Evolutionary conservation across 2,329 filamentous ascomycete species (phyloP).

Genomic region (Coleophoma cylindrospora): DNA sequence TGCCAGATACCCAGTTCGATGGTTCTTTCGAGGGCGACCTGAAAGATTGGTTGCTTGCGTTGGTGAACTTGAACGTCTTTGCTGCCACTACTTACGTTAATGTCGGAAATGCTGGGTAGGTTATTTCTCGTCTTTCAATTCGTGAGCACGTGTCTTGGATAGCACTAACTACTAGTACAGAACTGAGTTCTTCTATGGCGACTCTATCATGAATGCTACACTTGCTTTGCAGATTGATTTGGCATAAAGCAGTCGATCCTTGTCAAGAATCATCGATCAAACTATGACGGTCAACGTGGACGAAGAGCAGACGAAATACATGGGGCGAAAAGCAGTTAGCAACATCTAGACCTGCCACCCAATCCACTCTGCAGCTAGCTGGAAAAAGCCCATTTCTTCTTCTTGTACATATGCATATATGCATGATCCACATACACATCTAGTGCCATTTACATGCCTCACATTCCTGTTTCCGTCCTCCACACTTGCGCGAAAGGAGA

Average conservation of each 20-base stretch:
- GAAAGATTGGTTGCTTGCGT: slow-evolving; percentile 34
- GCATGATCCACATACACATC: too few relatives aligned
- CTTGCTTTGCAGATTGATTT: slow-evolving; percentile 17
- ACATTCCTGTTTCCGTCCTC: too few relatives aligned
- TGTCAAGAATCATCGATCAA: too few relatives aligned
- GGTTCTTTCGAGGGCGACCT: slow-evolving; percentile 33
- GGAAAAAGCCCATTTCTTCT: too few relatives aligned
- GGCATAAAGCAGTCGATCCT: neutral
- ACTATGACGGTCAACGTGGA: too few relatives aligned
- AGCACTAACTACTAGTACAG: slow-evolving; percentile 2
- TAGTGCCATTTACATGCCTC: too few relatives aligned
- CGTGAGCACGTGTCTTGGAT: neutral
- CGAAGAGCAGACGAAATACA: too few relatives aligned
- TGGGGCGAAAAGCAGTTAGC: too few relatives aligned
- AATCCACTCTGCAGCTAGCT: too few relatives aligned
- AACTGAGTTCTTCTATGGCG: slow-evolving; percentile 18
- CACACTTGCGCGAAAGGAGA: too few relatives aligned
- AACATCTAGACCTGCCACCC: too few relatives aligned
- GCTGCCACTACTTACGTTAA: slow-evolving; percentile 33
- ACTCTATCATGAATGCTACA: slow-evolving; percentile 15
- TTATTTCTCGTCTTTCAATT: neutral
- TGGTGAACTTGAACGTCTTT: slow-evolving; percentile 32
- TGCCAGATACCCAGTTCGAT: slow-evolving; percentile 31
- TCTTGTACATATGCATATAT: too few relatives aligned
- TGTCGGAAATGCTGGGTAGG: slow-evolving; percentile 34